These are phyloP conservation scores for Aureobasidium lini DNA, from an alignment of 2,329 filamentous ascomycete genomes.

Conservation along the genomic window DNA sequence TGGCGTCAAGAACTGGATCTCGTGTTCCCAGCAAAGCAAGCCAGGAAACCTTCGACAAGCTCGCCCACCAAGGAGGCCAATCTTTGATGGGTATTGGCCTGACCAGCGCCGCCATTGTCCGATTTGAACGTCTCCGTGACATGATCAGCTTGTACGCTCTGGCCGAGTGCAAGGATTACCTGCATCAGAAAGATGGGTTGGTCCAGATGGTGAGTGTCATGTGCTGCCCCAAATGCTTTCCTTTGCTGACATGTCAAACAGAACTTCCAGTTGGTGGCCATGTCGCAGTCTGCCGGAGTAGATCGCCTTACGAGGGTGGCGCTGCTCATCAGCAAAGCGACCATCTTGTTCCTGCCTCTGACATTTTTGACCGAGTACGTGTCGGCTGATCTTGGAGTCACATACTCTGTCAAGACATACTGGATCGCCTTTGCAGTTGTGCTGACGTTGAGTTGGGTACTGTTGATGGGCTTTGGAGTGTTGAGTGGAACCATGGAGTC, in stretches of 20 bases:
- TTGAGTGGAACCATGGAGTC: slow-evolving; percentile 50
- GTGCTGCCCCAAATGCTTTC: not conserved
- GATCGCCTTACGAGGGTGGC: slow-evolving; percentile 65
- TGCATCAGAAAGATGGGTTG: slow-evolving; percentile 63
- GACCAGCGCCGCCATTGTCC: slow-evolving; percentile 44
- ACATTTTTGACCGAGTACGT: slow-evolving; percentile 70
- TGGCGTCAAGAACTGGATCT: slow-evolving; percentile 36
- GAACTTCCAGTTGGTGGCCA: slow-evolving; percentile 72
- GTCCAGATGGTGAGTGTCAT: slow-evolving; percentile 52
- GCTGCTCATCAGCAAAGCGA: slow-evolving; percentile 65
- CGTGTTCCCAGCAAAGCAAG: slow-evolving; percentile 27
- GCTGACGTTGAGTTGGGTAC: slow-evolving; percentile 50
- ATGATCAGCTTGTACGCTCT: slow-evolving; percentile 54
- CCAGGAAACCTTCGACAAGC: slow-evolving; percentile 24
- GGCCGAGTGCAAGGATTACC: slow-evolving; percentile 53
- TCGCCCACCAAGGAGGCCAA: slow-evolving; percentile 19
- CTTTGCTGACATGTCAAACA: slow-evolving; percentile 27
- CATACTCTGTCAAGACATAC: slow-evolving; percentile 56
- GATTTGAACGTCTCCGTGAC: slow-evolving; percentile 54
- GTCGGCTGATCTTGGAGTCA: slow-evolving; percentile 51
- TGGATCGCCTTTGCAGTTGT: slow-evolving; percentile 62
- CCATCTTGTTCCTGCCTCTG: slow-evolving; percentile 68
- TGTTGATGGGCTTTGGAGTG: slow-evolving; percentile 51
- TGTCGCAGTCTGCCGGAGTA: slow-evolving; percentile 66
- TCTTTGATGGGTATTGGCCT: slow-evolving; percentile 38